Evolutionary conservation across 768 basidiomycete species (phyloP).

Genomic region (Podaxis rugospora): DNA sequence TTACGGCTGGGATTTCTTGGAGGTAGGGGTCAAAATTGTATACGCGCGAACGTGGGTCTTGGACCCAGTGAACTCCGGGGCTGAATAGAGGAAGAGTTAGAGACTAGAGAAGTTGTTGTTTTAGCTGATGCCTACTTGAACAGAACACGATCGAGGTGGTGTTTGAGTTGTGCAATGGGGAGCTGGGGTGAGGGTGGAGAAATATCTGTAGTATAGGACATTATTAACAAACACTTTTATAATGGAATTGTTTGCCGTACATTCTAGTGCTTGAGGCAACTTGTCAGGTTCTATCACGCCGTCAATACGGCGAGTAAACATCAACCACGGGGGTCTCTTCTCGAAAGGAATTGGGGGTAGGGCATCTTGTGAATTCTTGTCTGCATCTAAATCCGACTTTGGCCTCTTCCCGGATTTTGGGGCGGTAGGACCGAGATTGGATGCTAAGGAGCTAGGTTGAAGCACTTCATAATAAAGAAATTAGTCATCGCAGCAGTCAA

Average conservation of each 20-base stretch:
- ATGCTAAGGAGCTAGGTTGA: background rate
- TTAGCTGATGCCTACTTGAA: conserved; percentile 55
- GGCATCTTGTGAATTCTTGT: background rate
- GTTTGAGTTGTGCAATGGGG: conserved; percentile 27
- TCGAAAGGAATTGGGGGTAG: background rate
- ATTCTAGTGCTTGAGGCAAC: conserved; percentile 34
- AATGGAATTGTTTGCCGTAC: conserved; percentile 11
- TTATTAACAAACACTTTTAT: background rate
- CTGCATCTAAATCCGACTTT: background rate
- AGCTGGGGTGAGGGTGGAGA: conserved; percentile 34
- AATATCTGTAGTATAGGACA: conserved; percentile 31
- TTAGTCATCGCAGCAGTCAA: background rate
- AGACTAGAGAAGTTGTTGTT: background rate
- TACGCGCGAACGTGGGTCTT: conserved; percentile 79
- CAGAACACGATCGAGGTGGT: conserved; percentile 64
- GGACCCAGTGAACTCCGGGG: conserved; percentile 85
- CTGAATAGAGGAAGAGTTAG: conserved; percentile 32
- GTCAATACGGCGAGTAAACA: background rate
- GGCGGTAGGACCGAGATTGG: too few species aligned
- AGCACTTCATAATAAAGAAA: background rate
- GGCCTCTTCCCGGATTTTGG: too few species aligned
- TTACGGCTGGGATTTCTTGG: conserved; percentile 68
- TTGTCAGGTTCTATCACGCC: conserved; percentile 7
- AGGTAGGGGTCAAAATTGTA: conserved; percentile 81
- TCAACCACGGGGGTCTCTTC: background rate